A percentile compares a stretch with the other conserved stretches of the same genome.
phyloP scores from a whole-genome alignment of 1,139 yeast species.

The Yamadazyma spencermartinsiae region DNA sequence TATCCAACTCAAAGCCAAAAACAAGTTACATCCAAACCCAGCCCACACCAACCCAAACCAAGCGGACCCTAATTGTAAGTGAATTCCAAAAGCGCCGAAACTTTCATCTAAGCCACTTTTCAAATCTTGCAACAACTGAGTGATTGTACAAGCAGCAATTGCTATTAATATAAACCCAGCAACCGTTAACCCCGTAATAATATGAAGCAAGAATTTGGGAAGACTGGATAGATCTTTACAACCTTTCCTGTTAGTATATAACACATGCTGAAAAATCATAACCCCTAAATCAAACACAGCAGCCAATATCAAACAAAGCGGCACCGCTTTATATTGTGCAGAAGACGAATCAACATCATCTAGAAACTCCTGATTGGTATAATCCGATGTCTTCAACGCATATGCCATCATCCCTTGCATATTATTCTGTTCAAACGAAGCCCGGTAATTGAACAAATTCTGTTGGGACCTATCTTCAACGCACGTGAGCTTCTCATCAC shows the following conservation, averaged over 20 bases:
- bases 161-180: slow-evolving; percentile 31
- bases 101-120: slow-evolving; percentile 28
- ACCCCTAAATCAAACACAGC: slow-evolving; percentile 19
- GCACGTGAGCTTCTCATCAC: slow-evolving; percentile 26
- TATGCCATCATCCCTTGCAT: slow-evolving; percentile 48
- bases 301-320: slow-evolving; percentile 15
- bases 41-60: slow-evolving; percentile 49
- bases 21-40: slow-evolving; percentile 23
- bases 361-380: slow-evolving; percentile 22
- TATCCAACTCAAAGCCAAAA: slow-evolving; percentile 35
- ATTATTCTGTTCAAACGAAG: slow-evolving; percentile 39
- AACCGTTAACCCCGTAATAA: slow-evolving; percentile 33
- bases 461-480: slow-evolving; percentile 12
- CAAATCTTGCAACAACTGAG: slow-evolving; percentile 25
- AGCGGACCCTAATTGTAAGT: slow-evolving; percentile 35
- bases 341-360: slow-evolving; percentile 20
- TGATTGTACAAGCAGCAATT: slow-evolving; percentile 28
- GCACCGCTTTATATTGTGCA: slow-evolving; percentile 21
- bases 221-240: slow-evolving; percentile 28
- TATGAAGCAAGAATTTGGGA: slow-evolving; percentile 32
- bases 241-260: slow-evolving; percentile 37
- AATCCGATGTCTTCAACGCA: slow-evolving; percentile 31
- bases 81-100: slow-evolving; percentile 47
- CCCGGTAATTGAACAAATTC: slow-evolving; percentile 47
- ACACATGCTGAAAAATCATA: slow-evolving; percentile 28